Percentiles rank a stretch among this genome's conserved stretches.
Conservation (phyloP, 306 rosid genomes). For the Corylus heterophylla region DNA sequence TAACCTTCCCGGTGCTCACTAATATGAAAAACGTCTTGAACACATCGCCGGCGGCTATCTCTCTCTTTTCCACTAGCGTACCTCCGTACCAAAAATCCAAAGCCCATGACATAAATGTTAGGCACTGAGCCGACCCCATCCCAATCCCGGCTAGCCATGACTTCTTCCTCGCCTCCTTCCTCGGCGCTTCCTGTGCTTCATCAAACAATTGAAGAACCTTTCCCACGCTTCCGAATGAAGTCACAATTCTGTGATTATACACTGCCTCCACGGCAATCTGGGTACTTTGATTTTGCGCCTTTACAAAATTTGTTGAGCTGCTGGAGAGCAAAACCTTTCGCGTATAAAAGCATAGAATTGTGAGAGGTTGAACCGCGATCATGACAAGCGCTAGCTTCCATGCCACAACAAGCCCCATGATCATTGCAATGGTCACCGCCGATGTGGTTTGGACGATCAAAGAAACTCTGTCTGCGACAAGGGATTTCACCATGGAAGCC, state of each 20-base stretch:
- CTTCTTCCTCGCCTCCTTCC: conserved; percentile 82
- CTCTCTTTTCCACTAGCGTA: conserved; percentile 57
- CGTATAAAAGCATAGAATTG: conserved; percentile 84
- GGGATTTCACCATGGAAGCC: conserved; percentile 90
- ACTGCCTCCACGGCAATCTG: conserved; percentile 94
- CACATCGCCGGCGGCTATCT: conserved; percentile 88
- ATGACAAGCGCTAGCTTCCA: conserved; percentile 94
- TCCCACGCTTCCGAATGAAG: conserved; percentile 65
- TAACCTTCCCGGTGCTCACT: conserved; percentile 92
- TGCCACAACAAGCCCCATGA: conserved; percentile 78
- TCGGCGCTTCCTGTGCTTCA: conserved; percentile 78
- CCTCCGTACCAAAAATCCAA: conserved; percentile 99
- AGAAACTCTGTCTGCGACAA: conserved; percentile 80
- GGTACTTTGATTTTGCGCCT: conserved; percentile 85
- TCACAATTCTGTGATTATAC: conserved; percentile 81
- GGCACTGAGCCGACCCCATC: conserved; percentile 95
- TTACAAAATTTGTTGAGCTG: conserved; percentile 61
- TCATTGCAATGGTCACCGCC: conserved; percentile 84
- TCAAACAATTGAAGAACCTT: conserved; percentile 69
- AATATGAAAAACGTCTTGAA: conserved; percentile 88
- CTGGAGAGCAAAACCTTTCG: conserved; percentile 79
- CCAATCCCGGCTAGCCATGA: conserved; percentile 93
- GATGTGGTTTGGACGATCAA: conserved; percentile 83
- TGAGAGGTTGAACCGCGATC: conserved; percentile 85
- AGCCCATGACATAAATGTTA: conserved; percentile 96